Base-by-base conservation (phyloP, 2,329 filamentous ascomycete genomes). In the Immersiporthe knoxdaviesiana region DNA sequence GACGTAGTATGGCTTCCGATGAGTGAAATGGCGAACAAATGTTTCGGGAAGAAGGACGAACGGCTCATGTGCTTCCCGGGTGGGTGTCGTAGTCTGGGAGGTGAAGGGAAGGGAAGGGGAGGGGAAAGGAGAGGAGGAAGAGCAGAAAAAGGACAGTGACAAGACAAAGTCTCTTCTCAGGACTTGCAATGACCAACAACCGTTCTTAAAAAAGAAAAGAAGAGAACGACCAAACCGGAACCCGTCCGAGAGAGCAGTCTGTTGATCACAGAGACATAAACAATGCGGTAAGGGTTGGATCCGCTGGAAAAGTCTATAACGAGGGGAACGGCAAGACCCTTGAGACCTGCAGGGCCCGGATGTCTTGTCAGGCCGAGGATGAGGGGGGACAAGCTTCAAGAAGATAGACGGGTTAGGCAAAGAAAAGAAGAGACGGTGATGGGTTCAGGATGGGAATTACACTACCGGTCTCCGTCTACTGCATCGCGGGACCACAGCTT, bases 401-500 rank as follows among this genome's bases (percentile, higher is more conserved):
- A 60, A 39, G 61, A 47, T 8, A 37, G 18, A 39, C 50, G 37
- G 8, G 18, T 47, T 47, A 41, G 56, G 47, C 30, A 10, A 59
- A 63, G 50, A 35, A 16, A 37, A 59, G 24, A 18, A 32, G 44
- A 68, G 54, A 59, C 27, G 61, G 60, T 44, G 37, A 62, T n/a
- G 47, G 32, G 18, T 24, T 24, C 37, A 41, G 52, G 3, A 58
- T 30, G 24, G 35, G 56, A 50, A 50, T 67, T 67, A 69, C 59
- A 69, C 67, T 18, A 52, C 60, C 59, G 50, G 69, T 71, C 67
- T 71, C 69, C 63, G 52, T 67, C 32, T 39, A 14, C 16, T n/a
- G n/a, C n/a, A n/a, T n/a, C 32, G 16, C 35, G 39, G 65, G 30
- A n/a, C 14, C 35, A 16, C 63, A 16, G 54, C n/a, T 24, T 24